phyloP scores from a whole-genome alignment of 345 rosid genomes.

The Citrus hindsii region DNA sequence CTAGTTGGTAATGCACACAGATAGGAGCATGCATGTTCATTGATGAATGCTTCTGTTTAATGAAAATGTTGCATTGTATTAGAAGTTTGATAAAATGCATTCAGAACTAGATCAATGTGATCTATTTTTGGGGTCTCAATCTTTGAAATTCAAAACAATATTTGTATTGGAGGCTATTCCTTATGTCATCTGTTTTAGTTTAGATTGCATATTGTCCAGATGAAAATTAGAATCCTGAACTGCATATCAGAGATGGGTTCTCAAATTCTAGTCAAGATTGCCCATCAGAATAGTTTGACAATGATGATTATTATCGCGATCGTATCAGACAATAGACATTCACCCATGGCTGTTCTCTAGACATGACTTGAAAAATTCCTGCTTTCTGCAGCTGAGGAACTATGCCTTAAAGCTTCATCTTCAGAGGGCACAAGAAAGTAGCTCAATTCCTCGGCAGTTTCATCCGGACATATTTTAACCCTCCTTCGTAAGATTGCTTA shows the following conservation, averaged over 20 bases:
- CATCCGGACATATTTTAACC: constrained; percentile 29
- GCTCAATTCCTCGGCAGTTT: constrained; percentile 29
- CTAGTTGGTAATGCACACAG: too few species aligned
- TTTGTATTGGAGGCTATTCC: not conserved
- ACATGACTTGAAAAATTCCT: constrained; percentile 6
- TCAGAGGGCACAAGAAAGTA: constrained; percentile 36
- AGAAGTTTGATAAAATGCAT: not conserved
- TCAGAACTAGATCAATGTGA: not conserved
- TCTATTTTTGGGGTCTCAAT: not conserved
- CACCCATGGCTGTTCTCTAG: not conserved
- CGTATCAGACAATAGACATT: not conserved
- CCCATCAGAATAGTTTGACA: not conserved
- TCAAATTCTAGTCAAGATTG: not conserved
- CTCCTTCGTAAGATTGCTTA: not conserved
- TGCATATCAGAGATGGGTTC: not conserved
- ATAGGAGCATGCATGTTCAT: not conserved
- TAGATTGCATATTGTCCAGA: not conserved
- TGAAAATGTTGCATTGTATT: not conserved
- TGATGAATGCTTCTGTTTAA: not conserved
- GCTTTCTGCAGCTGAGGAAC: constrained; percentile 40
- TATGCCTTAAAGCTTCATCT: constrained; percentile 47
- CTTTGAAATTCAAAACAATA: not conserved
- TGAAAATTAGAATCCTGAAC: not conserved
- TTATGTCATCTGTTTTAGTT: not conserved
- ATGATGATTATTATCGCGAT: not conserved